These are phyloP conservation scores for Cardamine occulta DNA, from an alignment of 345 rosid species.

Conservation along the genomic window DNA sequence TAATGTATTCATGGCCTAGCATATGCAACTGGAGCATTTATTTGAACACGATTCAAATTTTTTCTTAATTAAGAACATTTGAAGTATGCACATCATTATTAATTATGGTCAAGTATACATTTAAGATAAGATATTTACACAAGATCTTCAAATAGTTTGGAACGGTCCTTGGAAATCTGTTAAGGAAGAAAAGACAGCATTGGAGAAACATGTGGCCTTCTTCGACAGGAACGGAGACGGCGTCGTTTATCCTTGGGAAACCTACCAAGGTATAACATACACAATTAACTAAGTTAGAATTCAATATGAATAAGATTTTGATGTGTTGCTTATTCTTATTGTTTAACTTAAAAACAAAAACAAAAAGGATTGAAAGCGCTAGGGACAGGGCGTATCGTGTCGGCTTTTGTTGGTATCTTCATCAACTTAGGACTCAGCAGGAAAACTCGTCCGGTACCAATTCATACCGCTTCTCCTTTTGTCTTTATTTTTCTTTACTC, in stretches of 20 bases:
- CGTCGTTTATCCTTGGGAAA: slow-evolving; percentile 43
- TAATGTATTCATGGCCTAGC: neutral
- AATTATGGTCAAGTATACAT: neutral
- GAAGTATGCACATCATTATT: neutral
- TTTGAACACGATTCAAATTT: neutral
- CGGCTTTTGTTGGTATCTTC: slow-evolving; percentile 41
- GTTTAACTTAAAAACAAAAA: neutral
- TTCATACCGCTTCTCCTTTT: neutral
- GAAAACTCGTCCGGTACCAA: slow-evolving; percentile 63
- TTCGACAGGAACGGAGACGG: slow-evolving; percentile 46
- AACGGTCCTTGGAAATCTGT: neutral
- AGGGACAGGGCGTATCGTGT: slow-evolving; percentile 47
- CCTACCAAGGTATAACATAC: slow-evolving; percentile 42
- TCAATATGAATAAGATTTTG: neutral
- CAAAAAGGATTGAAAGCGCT: slow-evolving; percentile 61
- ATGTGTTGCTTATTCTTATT: slow-evolving; percentile 16
- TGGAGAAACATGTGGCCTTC: slow-evolving; percentile 45
- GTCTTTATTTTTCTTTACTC: neutral
- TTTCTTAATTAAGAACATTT: neutral
- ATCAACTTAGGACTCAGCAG: slow-evolving; percentile 57
- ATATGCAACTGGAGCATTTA: neutral
- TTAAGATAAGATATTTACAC: neutral
- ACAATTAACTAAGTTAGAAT: neutral
- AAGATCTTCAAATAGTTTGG: neutral
- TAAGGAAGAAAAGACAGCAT: slow-evolving; percentile 9